phyloP scores from a whole-genome alignment of 169 alveolate species.

The Plasmodium vivax region DNA sequence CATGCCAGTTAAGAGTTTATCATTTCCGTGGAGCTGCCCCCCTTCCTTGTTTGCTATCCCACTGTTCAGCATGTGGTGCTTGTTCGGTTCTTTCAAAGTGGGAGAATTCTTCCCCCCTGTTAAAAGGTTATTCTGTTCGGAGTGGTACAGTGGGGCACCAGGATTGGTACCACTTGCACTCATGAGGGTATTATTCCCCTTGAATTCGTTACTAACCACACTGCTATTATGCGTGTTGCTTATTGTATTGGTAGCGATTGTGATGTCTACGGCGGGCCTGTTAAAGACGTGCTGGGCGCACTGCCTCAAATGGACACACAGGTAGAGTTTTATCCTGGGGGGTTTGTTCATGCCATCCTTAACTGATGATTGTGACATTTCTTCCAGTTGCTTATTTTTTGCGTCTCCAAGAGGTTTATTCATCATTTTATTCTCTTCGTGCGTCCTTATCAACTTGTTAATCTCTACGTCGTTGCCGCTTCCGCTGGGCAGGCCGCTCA shows the following conservation, averaged over 20 bases:
- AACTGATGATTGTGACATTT: constrained; percentile 13
- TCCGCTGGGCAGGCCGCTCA: neutral
- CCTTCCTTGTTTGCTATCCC: neutral
- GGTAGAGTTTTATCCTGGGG: constrained; percentile 60
- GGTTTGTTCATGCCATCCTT: constrained; percentile 29
- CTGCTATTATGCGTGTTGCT: neutral
- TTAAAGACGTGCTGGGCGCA: constrained; percentile 85
- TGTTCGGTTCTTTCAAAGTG: neutral
- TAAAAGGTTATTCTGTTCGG: constrained; percentile 3
- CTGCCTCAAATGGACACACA: constrained; percentile 80
- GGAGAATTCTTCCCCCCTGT: neutral
- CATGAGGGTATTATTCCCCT: neutral
- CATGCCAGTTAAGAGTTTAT: neutral
- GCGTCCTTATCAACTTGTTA: constrained; percentile 22
- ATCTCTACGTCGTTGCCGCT: neutral
- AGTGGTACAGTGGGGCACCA: neutral
- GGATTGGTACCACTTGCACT: neutral
- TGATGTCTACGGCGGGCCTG: constrained; percentile 30
- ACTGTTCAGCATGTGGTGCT: neutral
- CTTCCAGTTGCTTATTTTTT: constrained; percentile 35
- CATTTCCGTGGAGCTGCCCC: neutral
- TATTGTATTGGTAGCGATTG: neutral
- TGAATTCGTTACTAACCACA: neutral
- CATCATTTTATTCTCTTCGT: constrained; percentile 11
- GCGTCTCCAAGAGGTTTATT: neutral